Base-by-base conservation (phyloP, 768 basidiomycete species). In the Tulasnella sp. region DNA sequence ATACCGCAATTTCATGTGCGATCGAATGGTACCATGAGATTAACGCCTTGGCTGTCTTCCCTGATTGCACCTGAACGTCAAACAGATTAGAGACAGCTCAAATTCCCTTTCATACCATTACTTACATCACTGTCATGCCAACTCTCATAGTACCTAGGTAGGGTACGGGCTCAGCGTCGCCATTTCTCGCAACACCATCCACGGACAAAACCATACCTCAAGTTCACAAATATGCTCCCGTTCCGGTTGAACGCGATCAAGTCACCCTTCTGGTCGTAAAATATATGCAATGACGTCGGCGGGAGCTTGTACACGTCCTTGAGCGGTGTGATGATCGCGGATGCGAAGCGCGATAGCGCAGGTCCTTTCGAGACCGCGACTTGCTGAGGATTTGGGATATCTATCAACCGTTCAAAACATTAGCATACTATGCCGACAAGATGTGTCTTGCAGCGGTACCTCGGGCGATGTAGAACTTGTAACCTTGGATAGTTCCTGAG, bases 241-340 rank as follows among this genome's bases (percentile, higher is more conserved):
- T 87, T 87, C 34, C 94, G 84, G 79, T 98, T 99, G 83, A 99
- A 98, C 1, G 95, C 97, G 70, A 98, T 96, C 14, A 91, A 81
- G 1, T 88, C 89, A 1, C 96, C 95, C 5, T 82, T 81, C 26
- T 83, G 78, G 77, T 98, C 95, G 79, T 88, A 90, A 79, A 98
- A 98, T 5, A 99, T 85, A 76, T 96, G 92, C 72, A 97, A 76
- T 62, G 89, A 90, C 0, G 85, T 80, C 34, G 87, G 80, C 1
- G 93, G 88, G 40, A 98, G 85, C 75, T 84, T 83, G 79, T 93
- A 98, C 17, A 95, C 83, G 36, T 83, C 78, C 4, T 87, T 84
- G 22, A 98, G 83, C 0, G 88, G 87, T 0, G 81, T 80, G 69
- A 95, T 82, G 41, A 95, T 81, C 1, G 77, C 74, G 67, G 87